A percentile compares a stretch with the other conserved stretches of the same genome.
Conservation (phyloP, 495 filamentous ascomycete species). For the Aspergillus cavernicola region DNA sequence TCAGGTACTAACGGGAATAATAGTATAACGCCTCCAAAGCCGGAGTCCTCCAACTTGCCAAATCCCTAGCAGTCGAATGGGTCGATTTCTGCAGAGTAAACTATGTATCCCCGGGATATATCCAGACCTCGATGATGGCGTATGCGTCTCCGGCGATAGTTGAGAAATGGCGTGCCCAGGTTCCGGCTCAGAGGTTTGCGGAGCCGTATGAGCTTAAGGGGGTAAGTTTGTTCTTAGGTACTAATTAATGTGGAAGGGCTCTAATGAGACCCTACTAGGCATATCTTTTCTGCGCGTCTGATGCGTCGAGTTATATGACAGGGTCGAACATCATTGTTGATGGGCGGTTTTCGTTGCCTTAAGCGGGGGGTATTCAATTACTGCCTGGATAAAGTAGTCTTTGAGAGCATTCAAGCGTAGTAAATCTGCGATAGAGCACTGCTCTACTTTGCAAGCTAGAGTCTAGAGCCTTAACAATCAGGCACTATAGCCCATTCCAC, state of each 20-base stretch:
- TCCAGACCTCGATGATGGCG: conserved; percentile 36
- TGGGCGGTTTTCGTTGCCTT: background rate
- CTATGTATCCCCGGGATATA: conserved; percentile 43
- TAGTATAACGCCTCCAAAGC: conserved; percentile 33
- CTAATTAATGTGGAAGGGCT: too few relatives aligned
- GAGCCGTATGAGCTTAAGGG: conserved; percentile 32
- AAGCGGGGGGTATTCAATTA: too few relatives aligned
- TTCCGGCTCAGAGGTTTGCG: conserved; percentile 31
- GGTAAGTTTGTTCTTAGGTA: conserved; percentile 17
- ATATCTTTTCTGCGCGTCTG: background rate
- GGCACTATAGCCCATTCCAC: too few relatives aligned
- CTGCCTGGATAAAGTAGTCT: too few relatives aligned
- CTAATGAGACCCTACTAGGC: background rate
- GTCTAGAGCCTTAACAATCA: too few relatives aligned
- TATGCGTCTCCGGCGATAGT: conserved; percentile 20
- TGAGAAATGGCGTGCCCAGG: conserved; percentile 25
- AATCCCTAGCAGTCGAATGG: conserved; percentile 38
- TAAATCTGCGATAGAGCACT: too few relatives aligned
- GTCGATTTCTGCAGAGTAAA: conserved; percentile 40
- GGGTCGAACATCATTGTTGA: background rate
- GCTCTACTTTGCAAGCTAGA: too few relatives aligned
- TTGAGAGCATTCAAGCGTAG: too few relatives aligned
- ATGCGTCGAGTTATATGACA: background rate
- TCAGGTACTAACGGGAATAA: too few relatives aligned
- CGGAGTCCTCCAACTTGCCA: conserved; percentile 19